Evolutionary conservation across 306 rosid genomes (phyloP), one percentile per base, ranked within the genome.

Genomic region (Ceratonia siliqua): DNA sequence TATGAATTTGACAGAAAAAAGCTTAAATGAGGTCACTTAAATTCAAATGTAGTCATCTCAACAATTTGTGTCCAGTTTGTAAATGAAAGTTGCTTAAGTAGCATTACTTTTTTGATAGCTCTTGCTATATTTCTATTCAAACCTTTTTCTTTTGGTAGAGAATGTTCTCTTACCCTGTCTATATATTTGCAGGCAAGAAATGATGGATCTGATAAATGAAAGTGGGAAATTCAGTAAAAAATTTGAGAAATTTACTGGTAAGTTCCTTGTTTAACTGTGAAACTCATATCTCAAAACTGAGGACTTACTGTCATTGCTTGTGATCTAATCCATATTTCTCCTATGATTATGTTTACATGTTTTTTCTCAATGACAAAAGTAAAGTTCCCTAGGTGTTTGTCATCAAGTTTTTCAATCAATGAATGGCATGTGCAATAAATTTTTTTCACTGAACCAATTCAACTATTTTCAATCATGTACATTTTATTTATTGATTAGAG

Each of bases 161-260:
- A 76, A 38, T 32, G 36, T 52, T 18, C 46, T 32, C 50, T 80
- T 70, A 55, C 70, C 54, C 11, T 53, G 27, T 46, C 32, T 45
- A 63, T 33, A 46, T 78, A 41, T 78, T 82, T 78, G 28, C 96
- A 94, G 99, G 87, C 94, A 94, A 84, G 92, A 92, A 89, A 77
- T 92, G 83, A 94, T 94, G 97, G 92, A 94, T 79, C 62, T 92
- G 70, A 82, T 94, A 21, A 82, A 81, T 43, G 62, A 70, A 77
- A 94, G 99, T 76, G 92, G 95, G 57, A 94, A 92, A 76, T 94
- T 92, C 82, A 85, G 78, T 46, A 85, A 92, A 81, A 84, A 65
- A 48, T 94, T 92, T 80, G 93, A 87, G 52, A 84, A 82, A 35
- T 90, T 90, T 80, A 90, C 86, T 11, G 97, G 99, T 88, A 73